Evolutionary conservation across 495 filamentous ascomycete genomes (phyloP).

Genomic region (Annulohypoxylon moriforme): DNA sequence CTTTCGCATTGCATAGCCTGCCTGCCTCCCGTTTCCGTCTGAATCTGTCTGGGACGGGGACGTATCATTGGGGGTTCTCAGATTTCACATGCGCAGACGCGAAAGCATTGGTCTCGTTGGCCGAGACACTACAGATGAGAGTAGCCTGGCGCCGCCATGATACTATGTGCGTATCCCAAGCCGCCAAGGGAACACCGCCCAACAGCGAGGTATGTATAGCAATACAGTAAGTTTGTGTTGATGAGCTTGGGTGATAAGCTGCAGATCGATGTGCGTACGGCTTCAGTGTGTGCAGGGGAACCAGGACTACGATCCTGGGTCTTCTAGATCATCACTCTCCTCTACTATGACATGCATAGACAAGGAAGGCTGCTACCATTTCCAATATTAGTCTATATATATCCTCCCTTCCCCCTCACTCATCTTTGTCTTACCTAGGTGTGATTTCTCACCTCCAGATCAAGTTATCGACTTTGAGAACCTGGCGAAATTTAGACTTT

Average conservation of each 20-base stretch:
- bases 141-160: neutral
- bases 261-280: conserved; percentile 9
- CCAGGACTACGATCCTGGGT: conserved; percentile 12
- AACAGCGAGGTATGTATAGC: neutral
- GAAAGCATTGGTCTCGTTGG: conserved; percentile 14
- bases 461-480: neutral
- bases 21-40: conserved; percentile 9
- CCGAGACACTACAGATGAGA: neutral
- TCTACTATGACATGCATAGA: neutral
- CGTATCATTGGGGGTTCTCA: neutral
- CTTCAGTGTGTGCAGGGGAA: neutral
- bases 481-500: conserved; percentile 25
- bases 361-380: neutral
- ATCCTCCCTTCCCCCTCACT: neutral
- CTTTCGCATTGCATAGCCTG: conserved; percentile 12
- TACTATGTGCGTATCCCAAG: neutral
- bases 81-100: conserved; percentile 10
- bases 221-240: conserved; percentile 22
- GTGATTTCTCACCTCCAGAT: neutral
- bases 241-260: conserved; percentile 4
- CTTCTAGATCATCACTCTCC: neutral
- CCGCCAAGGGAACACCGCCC: conserved; percentile 5
- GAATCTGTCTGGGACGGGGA: neutral
- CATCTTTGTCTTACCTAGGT: neutral
- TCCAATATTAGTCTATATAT: neutral